Conservation (phyloP, 352 stramenopile species). For the Phytophthora europaea region DNA sequence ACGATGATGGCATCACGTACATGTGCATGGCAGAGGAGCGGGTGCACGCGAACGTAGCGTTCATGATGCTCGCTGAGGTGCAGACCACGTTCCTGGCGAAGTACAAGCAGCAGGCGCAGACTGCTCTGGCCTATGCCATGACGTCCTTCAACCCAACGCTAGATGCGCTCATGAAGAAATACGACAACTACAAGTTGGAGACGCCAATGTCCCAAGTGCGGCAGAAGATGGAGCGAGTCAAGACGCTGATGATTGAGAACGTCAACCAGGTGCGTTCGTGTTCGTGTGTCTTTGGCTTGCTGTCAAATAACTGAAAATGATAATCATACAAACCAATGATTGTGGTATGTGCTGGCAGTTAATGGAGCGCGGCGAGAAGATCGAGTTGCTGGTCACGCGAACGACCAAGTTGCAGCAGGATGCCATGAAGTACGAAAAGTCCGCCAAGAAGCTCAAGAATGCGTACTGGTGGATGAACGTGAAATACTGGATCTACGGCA, state of each 20-base stretch:
- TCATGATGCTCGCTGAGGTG: slow-evolving; percentile 76
- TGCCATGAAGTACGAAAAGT: slow-evolving; percentile 97
- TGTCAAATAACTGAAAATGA: neutral
- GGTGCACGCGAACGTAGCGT: slow-evolving; percentile 81
- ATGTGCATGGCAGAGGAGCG: slow-evolving; percentile 88
- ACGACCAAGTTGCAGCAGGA: slow-evolving; percentile 96
- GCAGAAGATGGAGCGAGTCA: slow-evolving; percentile 98
- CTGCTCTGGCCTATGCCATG: slow-evolving; percentile 80
- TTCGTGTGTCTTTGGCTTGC: neutral
- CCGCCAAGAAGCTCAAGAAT: slow-evolving; percentile 92
- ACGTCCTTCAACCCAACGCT: slow-evolving; percentile 67
- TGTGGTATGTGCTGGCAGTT: slow-evolving; percentile 53
- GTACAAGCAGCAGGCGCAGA: slow-evolving; percentile 73
- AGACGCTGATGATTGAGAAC: slow-evolving; percentile 99
- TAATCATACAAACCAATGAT: neutral
- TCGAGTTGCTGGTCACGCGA: slow-evolving; percentile 92
- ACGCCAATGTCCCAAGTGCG: slow-evolving; percentile 85
- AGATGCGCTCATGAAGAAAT: slow-evolving; percentile 82
- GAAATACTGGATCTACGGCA: slow-evolving; percentile 79
- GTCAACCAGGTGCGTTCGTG: slow-evolving; percentile 86
- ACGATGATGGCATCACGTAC: slow-evolving; percentile 77
- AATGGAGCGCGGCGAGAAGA: slow-evolving; percentile 98
- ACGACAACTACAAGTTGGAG: slow-evolving; percentile 86
- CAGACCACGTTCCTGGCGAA: slow-evolving; percentile 72
- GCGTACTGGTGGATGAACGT: slow-evolving; percentile 91